Evolutionary conservation across 73 alveolate genomes (phyloP), one percentile per base, ranked within the genome.

Genomic region (Urostyla sp.): DNA sequence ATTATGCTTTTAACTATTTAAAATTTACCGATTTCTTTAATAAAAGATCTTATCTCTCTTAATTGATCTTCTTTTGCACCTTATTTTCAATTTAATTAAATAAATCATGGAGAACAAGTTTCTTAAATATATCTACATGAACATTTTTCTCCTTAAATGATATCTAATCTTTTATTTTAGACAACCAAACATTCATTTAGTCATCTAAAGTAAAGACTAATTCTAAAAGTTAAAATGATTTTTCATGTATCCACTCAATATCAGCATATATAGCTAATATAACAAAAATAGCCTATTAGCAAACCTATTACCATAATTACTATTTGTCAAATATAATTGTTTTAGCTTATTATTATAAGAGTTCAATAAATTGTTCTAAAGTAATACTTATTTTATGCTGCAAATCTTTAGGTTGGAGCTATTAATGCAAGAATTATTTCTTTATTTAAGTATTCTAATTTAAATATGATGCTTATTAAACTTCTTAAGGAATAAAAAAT

Each of bases 181-280:
- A 63, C 32, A 63, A 48, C 79, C 79, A 63, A 4, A 63, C 8
- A 43, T 63, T 32, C 18, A 13, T 8, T 16, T 63, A 7, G 15
- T 63, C 79, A 38, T 63, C 79, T 60, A 63, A 18, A 15, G 79
- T 63, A 37, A 63, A 63, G 2, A 21, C 7, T 2, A 63, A 28
- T 38, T 63, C 28, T 1, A 63, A 49, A 1, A 63, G 1, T 32
- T 63, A 40, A 23, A 7, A 63, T 6, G 79, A 28, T 43, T 63
- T 63, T 11, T 35, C 58, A 5, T 35, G 27, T 5, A 63, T 63
- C 28, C 16, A 63, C 44, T 63, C 20, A n/a, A 63, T 10, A 40
- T 63, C 44, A 3, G 79, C 61, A 43, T 8, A 63, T 3, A 4
- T 63, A 6, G 79, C 32, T 6, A 63, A 6, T 38, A 63, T 21